Conservation (phyloP, 2,329 filamentous ascomycete species). For the Elsinoe necatrix region DNA sequence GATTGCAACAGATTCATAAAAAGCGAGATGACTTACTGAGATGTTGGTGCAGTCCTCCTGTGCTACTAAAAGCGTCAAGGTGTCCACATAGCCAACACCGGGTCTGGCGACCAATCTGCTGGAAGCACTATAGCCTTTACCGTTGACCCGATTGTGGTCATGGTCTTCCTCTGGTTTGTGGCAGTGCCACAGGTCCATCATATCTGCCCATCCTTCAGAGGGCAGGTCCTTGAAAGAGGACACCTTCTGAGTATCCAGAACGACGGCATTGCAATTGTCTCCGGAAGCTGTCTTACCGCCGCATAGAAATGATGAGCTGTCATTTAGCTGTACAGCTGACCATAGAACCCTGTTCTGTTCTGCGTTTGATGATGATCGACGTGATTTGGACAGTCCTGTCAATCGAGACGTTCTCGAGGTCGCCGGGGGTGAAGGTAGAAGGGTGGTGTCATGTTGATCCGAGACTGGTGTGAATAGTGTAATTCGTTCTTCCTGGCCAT, state of each 20-base stretch:
- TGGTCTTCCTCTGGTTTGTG: conserved; percentile 66
- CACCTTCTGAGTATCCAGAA: neutral
- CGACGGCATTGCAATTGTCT: neutral
- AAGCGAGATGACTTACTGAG: conserved; percentile 34
- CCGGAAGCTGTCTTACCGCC: neutral
- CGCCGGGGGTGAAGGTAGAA: neutral
- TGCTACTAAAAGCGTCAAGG: conserved; percentile 65
- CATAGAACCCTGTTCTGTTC: conserved; percentile 2
- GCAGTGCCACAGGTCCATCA: conserved; percentile 99
- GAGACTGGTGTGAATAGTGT: neutral
- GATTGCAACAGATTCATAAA: conserved; percentile 14
- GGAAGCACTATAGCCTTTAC: conserved; percentile 76
- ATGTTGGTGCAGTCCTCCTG: conserved; percentile 54
- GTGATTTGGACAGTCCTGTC: neutral
- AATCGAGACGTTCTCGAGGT: conserved; percentile 3
- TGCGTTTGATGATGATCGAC: neutral
- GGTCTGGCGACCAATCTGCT: conserved; percentile 59
- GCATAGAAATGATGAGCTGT: neutral
- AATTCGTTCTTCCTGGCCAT: conserved; percentile 4
- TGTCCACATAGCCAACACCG: conserved; percentile 69
- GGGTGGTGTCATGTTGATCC: neutral
- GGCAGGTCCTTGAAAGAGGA: conserved; percentile 63
- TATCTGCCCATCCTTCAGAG: conserved; percentile 96
- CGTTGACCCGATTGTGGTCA: conserved; percentile 39
- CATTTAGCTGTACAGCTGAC: neutral